Evolutionary conservation across 331 rosid genomes (phyloP).

Genomic region (Telfairia occidentalis): DNA sequence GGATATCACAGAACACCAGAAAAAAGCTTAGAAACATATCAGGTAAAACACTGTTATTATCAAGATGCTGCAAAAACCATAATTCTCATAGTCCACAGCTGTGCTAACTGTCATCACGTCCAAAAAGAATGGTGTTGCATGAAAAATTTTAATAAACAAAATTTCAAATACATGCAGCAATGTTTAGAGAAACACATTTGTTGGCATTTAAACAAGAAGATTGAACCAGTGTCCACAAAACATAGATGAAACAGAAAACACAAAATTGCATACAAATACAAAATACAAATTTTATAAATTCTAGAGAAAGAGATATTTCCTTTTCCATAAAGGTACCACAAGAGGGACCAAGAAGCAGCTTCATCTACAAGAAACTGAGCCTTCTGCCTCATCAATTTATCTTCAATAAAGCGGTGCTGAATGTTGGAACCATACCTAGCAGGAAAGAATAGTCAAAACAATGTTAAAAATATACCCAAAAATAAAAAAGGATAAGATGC

Average conservation of each 20-base stretch:
- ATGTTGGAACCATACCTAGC: constrained; percentile 54
- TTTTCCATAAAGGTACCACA: constrained; percentile 92
- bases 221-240: background rate
- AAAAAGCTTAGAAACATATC: background rate
- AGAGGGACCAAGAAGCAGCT: constrained; percentile 95
- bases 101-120: background rate
- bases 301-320: constrained; percentile 43
- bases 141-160: background rate
- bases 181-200: background rate
- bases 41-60: background rate
- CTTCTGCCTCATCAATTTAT: constrained; percentile 90
- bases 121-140: background rate
- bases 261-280: background rate
- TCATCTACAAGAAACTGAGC: constrained; percentile 84
- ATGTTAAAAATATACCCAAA: background rate
- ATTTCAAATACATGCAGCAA: background rate
- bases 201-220: background rate
- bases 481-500: background rate
- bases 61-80: background rate
- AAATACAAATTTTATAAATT: background rate
- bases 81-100: background rate
- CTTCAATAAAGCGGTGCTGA: constrained; percentile 75
- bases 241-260: background rate
- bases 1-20: background rate
- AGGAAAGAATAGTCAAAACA: background rate